These are phyloP conservation scores for Fusarium mundagurra DNA, from an alignment of 2,329 filamentous ascomycete species.

Conservation along the genomic window DNA sequence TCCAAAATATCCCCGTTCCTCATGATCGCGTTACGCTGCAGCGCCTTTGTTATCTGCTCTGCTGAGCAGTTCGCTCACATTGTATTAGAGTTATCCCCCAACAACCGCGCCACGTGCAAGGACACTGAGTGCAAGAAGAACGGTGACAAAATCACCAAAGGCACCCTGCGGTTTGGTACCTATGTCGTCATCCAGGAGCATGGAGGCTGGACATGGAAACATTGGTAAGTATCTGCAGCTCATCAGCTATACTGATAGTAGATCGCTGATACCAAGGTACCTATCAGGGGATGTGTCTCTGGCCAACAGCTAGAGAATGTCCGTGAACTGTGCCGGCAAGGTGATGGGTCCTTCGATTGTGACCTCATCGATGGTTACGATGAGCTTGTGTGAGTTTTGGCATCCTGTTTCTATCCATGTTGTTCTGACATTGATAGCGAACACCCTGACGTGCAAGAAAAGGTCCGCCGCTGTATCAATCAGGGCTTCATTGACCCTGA, in stretches of 20 bases:
- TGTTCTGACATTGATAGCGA: slow-evolving; percentile 45
- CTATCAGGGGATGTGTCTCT: slow-evolving; percentile 84
- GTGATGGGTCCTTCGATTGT: slow-evolving; percentile 64
- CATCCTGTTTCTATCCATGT: not conserved
- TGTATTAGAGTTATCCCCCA: slow-evolving; percentile 73
- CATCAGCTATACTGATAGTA: not conserved
- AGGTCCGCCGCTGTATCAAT: slow-evolving; percentile 75
- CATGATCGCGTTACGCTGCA: not conserved
- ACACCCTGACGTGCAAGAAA: slow-evolving; percentile 73
- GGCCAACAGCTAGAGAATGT: slow-evolving; percentile 76
- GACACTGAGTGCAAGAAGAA: slow-evolving; percentile 77
- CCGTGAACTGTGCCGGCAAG: slow-evolving; percentile 62
- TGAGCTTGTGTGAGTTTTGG: slow-evolving; percentile 66
- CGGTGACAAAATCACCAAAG: slow-evolving; percentile 78
- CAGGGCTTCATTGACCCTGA: slow-evolving; percentile 85
- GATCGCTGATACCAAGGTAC: not conserved
- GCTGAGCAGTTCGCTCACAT: slow-evolving; percentile 19
- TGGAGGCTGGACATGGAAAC: slow-evolving; percentile 79
- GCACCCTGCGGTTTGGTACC: slow-evolving; percentile 78
- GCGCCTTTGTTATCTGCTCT: not conserved
- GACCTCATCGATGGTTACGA: slow-evolving; percentile 83
- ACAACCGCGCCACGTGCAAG: slow-evolving; percentile 78
- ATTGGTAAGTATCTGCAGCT: slow-evolving; percentile 72
- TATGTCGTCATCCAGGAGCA: slow-evolving; percentile 73
- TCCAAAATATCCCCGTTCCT: not conserved